Conservation (phyloP, 805 yeast species). For the Pichia cabralensis region DNA sequence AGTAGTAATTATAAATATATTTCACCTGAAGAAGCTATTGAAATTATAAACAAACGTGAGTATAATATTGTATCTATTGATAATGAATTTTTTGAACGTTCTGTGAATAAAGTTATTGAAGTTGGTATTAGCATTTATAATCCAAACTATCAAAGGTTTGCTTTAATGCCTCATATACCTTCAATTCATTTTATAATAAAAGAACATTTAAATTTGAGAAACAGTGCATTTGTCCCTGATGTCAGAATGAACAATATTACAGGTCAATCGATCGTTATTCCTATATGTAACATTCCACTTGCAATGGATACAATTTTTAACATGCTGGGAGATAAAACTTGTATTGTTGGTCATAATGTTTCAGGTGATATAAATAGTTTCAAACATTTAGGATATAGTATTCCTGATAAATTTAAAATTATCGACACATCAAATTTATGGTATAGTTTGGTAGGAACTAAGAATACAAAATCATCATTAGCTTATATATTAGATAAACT, state of each 20-base stretch:
- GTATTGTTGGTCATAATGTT: constrained; percentile 24
- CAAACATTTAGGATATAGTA: constrained; percentile 8
- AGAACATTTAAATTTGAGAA: constrained; percentile 14
- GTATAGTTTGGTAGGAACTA: constrained; percentile 14
- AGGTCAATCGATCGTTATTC: constrained; percentile 19
- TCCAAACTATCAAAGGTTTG: constrained; percentile 20
- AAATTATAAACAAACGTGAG: constrained; percentile 14
- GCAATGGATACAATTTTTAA: constrained; percentile 11
- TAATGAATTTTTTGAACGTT: constrained; percentile 18
- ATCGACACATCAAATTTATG: constrained; percentile 23
- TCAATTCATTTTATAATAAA: constrained; percentile 21
- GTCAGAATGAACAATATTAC: constrained; percentile 19
- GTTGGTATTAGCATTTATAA: constrained; percentile 23
- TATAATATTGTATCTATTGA: constrained; percentile 21
- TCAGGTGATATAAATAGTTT: constrained; percentile 19
- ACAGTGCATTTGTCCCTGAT: constrained; percentile 21
- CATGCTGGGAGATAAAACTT: constrained; percentile 11
- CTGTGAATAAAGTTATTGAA: constrained; percentile 16
- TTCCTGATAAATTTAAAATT: constrained; percentile 15
- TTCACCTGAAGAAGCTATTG: constrained; percentile 18
- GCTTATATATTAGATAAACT: constrained; percentile 20
- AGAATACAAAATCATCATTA: constrained; percentile 13
- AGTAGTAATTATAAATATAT: constrained; percentile 3
- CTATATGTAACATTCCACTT: constrained; percentile 9
- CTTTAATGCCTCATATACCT: constrained; percentile 24